Conservation (phyloP, 2,329 filamentous ascomycete species). For the Epichloe gansuensis region DNA sequence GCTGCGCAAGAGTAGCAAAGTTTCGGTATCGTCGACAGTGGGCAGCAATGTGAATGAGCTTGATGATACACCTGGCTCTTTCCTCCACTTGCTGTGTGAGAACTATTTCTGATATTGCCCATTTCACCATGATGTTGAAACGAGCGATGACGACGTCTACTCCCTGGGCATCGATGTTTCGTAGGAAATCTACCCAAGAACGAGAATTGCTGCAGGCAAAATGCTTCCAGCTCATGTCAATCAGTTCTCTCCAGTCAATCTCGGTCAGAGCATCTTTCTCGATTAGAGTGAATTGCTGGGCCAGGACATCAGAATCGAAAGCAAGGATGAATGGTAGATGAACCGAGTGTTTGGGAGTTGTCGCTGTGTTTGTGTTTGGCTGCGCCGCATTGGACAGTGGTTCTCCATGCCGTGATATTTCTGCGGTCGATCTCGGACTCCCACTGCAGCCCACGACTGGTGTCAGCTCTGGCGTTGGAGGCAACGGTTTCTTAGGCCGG, state of each 20-base stretch:
- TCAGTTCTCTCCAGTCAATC: conserved; percentile 78
- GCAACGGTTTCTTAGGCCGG: conserved; percentile 13
- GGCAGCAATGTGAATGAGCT: conserved; percentile 68
- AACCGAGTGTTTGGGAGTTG: conserved; percentile 30
- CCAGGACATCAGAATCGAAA: conserved; percentile 65
- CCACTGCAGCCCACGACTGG: conserved; percentile 28
- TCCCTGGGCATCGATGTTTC: conserved; percentile 57
- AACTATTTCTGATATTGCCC: conserved; percentile 68
- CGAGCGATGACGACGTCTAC: conserved; percentile 76
- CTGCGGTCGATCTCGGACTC: conserved; percentile 6
- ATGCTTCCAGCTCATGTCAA: conserved; percentile 73
- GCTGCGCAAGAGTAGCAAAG: conserved; percentile 72
- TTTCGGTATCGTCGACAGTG: conserved; percentile 67
- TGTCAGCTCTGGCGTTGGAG: conserved; percentile 34
- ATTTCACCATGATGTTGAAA: conserved; percentile 82
- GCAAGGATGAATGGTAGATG: conserved; percentile 73
- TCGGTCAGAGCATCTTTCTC: conserved; percentile 78
- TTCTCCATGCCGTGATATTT: conserved; percentile 21
- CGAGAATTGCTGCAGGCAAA: conserved; percentile 48
- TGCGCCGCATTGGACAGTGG: conserved; percentile 23
- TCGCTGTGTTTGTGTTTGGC: conserved; percentile 16
- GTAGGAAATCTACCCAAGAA: conserved; percentile 73
- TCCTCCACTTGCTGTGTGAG: conserved; percentile 61
- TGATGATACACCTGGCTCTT: conserved; percentile 63
- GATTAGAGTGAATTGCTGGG: conserved; percentile 73